Conservation (phyloP, 1,139 yeast species). For the Lodderomyces oxycetoniae region DNA sequence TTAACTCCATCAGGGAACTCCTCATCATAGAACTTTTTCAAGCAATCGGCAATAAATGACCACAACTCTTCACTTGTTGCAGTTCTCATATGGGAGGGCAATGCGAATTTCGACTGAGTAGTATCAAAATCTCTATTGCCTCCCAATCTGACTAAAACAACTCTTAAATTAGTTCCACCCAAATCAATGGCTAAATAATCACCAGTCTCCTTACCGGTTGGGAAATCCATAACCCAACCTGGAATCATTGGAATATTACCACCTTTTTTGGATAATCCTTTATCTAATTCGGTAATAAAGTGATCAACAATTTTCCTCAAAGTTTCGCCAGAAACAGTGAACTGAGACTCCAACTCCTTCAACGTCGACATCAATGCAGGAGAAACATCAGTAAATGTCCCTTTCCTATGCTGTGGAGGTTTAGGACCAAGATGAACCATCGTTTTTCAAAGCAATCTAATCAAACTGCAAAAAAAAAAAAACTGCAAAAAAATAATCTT, state of each 20-base stretch:
- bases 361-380: slow-evolving; percentile 57
- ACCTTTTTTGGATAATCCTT: slow-evolving; percentile 70
- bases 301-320: slow-evolving; percentile 66
- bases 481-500: too few species aligned
- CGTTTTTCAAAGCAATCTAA: too few species aligned
- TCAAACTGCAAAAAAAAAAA: too few species aligned
- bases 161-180: slow-evolving; percentile 93
- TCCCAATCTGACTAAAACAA: slow-evolving; percentile 73
- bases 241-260: slow-evolving; percentile 96
- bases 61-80: slow-evolving; percentile 75
- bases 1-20: slow-evolving; percentile 58
- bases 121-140: slow-evolving; percentile 80
- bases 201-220: slow-evolving; percentile 88
- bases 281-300: slow-evolving; percentile 60
- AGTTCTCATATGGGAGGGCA: slow-evolving; percentile 74
- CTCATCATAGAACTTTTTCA: slow-evolving; percentile 58
- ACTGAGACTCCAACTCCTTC: slow-evolving; percentile 53
- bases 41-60: slow-evolving; percentile 79
- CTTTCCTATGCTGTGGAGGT: slow-evolving; percentile 76
- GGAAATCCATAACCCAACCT: slow-evolving; percentile 92
- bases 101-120: slow-evolving; percentile 72
- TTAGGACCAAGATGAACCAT: slow-evolving; percentile 88
- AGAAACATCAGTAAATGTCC: slow-evolving; percentile 75
- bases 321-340: slow-evolving; percentile 57
- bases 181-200: slow-evolving; percentile 88